phyloP scores from a whole-genome alignment of 2,329 filamentous ascomycete genomes.

The Claviceps sp. region DNA sequence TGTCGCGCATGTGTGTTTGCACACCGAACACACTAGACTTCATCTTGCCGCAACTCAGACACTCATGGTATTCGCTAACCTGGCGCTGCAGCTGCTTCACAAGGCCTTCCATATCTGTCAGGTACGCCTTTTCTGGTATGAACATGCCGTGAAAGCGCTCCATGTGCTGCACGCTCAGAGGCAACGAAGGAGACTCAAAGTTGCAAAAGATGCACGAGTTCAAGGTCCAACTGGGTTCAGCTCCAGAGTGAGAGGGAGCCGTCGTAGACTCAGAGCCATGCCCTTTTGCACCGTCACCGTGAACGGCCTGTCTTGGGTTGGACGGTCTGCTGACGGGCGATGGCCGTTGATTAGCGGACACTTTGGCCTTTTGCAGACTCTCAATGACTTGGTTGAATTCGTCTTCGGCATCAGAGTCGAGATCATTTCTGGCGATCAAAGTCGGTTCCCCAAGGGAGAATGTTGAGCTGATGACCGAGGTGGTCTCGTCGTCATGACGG shows the following conservation, averaged over 20 bases:
- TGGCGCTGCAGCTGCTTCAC: conserved; percentile 67
- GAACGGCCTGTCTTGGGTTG: conserved; percentile 32
- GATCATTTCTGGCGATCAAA: conserved; percentile 27
- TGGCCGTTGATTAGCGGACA: conserved; percentile 34
- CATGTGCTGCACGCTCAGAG: conserved; percentile 81
- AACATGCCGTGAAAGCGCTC: conserved; percentile 89
- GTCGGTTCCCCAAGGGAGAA: conserved; percentile 82
- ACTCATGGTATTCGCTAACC: conserved; percentile 68
- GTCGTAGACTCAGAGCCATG: conserved; percentile 30
- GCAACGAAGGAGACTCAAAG: conserved; percentile 59
- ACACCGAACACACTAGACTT: conserved; percentile 67
- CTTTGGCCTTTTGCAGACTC: conserved; percentile 60
- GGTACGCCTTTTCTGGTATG: conserved; percentile 75
- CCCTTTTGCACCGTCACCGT: conserved; percentile 25
- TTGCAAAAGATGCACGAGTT: conserved; percentile 82
- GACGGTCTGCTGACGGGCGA: conserved; percentile 42
- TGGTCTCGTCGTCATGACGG: conserved; percentile 51
- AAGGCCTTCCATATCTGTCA: conserved; percentile 72
- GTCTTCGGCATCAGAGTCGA: conserved; percentile 56
- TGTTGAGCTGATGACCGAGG: conserved; percentile 77
- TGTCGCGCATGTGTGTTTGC: conserved; percentile 95
- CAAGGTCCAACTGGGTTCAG: conserved; percentile 29
- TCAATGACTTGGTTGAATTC: conserved; percentile 70
- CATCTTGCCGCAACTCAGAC: conserved; percentile 74
- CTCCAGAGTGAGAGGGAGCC: conserved; percentile 21